These are phyloP conservation scores for Naematelia encephala DNA, from an alignment of 768 basidiomycete species.

Conservation along the genomic window DNA sequence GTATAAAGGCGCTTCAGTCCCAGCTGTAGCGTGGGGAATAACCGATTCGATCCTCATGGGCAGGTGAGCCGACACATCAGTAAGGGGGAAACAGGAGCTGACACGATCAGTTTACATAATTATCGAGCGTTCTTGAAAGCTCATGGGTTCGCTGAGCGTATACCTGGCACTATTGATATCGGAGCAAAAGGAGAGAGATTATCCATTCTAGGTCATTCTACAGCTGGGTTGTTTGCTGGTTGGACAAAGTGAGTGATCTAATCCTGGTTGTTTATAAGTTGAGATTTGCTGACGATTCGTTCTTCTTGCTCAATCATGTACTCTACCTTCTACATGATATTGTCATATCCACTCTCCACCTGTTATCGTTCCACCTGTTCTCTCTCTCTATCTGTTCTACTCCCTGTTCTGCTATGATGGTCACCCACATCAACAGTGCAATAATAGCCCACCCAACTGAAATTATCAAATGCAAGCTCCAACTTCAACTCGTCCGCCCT, in stretches of 20 bases:
- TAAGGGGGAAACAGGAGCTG: background rate
- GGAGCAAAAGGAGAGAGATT: constrained; percentile 20
- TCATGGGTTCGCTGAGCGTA: constrained; percentile 42
- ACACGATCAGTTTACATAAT: constrained; percentile 43
- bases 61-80: constrained; percentile 28
- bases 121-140: constrained; percentile 38
- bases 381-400: background rate
- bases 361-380: too few species aligned
- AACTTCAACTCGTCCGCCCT: constrained; percentile 45
- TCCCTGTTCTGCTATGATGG: background rate
- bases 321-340: too few species aligned
- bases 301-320: too few species aligned
- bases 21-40: constrained; percentile 50
- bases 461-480: constrained; percentile 63
- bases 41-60: constrained; percentile 51
- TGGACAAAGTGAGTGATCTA: constrained; percentile 48
- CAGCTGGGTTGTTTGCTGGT: constrained; percentile 47
- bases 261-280: background rate
- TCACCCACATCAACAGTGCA: constrained; percentile 54
- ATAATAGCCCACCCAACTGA: constrained; percentile 73
- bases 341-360: too few species aligned
- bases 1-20: constrained; percentile 46
- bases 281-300: too few species aligned
- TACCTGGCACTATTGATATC: constrained; percentile 11
- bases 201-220: constrained; percentile 42